Conservation (phyloP, 495 filamentous ascomycete species). For the Staphylotrichum longicolle region DNA sequence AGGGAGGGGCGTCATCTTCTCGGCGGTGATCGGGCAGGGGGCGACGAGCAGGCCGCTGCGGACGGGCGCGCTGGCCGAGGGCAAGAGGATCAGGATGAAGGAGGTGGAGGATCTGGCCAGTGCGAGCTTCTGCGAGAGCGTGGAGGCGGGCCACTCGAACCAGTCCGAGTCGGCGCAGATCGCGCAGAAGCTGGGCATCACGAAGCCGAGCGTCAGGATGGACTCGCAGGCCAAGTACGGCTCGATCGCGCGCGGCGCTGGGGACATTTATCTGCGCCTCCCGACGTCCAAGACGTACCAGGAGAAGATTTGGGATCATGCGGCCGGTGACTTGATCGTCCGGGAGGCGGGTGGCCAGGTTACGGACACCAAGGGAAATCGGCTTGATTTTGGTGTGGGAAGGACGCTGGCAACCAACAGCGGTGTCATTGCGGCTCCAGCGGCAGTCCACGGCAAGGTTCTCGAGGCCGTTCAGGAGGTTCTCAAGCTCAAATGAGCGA, state of each 20-base stretch:
- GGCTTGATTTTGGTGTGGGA: slow-evolving; percentile 80
- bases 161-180: slow-evolving; percentile 85
- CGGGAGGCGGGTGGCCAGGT: slow-evolving; percentile 91
- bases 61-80: slow-evolving; percentile 55
- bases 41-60: slow-evolving; percentile 71
- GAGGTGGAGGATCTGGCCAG: slow-evolving; percentile 66
- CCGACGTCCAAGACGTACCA: slow-evolving; percentile 82
- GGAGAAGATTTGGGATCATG: slow-evolving; percentile 99
- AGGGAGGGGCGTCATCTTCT: slow-evolving; percentile 78
- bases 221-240: slow-evolving; percentile 98
- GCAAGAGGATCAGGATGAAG: slow-evolving; percentile 73
- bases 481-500: slow-evolving; percentile 44
- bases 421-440: slow-evolving; percentile 86
- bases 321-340: slow-evolving; percentile 92
- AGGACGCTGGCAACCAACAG: slow-evolving; percentile 85
- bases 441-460: slow-evolving; percentile 69
- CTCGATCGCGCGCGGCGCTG: slow-evolving; percentile 90
- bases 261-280: slow-evolving; percentile 88
- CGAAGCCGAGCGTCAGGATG: slow-evolving; percentile 79
- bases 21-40: slow-evolving; percentile 72
- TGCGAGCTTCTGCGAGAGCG: slow-evolving; percentile 92
- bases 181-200: slow-evolving; percentile 80
- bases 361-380: slow-evolving; percentile 76
- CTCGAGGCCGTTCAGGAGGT: slow-evolving; percentile 80
- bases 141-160: slow-evolving; percentile 85